A percentile compares a stretch with the other conserved stretches of the same genome.
Evolutionary conservation across 2,329 filamentous ascomycete species (phyloP).

Genomic region (Exophiala calicioides): DNA sequence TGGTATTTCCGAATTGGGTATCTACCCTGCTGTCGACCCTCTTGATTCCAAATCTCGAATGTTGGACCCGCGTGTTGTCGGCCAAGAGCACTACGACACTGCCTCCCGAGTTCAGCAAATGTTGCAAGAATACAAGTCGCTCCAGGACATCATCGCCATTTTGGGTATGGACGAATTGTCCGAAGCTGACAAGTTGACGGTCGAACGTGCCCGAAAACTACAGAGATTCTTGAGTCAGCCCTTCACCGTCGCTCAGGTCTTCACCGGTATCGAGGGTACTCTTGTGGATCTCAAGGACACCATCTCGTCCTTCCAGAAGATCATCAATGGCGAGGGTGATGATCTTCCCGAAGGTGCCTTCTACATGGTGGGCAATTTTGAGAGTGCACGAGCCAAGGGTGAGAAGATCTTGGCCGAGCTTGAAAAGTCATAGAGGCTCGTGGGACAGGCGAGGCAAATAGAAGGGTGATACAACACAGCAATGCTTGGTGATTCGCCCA

Average conservation of each 20-base stretch:
- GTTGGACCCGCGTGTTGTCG: slow-evolving; percentile 97
- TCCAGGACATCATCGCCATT: slow-evolving; percentile 99
- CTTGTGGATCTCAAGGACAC: slow-evolving; percentile 99
- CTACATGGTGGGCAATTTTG: slow-evolving; percentile 99
- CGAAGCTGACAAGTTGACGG: slow-evolving; percentile 98
- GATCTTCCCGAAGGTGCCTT: slow-evolving; percentile 88
- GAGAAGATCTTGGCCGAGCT: slow-evolving; percentile 99
- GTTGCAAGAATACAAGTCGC: slow-evolving; percentile 99
- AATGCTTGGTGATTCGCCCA: neutral
- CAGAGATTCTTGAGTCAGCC: slow-evolving; percentile 99
- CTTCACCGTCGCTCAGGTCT: slow-evolving; percentile 81
- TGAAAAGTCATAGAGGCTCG: slow-evolving; percentile 57
- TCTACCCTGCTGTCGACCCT: slow-evolving; percentile 99
- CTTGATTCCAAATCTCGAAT: slow-evolving; percentile 99
- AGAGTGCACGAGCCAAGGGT: slow-evolving; percentile 90
- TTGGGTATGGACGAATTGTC: slow-evolving; percentile 99
- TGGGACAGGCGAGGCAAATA: slow-evolving; percentile 1
- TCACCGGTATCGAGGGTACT: slow-evolving; percentile 84
- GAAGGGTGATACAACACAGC: slow-evolving; percentile 5
- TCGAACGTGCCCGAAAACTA: slow-evolving; percentile 99
- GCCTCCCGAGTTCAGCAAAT: slow-evolving; percentile 97
- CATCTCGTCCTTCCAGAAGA: slow-evolving; percentile 95
- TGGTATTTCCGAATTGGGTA: slow-evolving; percentile 99
- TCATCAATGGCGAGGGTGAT: slow-evolving; percentile 92
- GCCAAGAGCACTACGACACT: slow-evolving; percentile 94